Evolutionary conservation across 192 early-diverging fungal species (phyloP).

Genomic region (Entophlyctis luteolus): DNA sequence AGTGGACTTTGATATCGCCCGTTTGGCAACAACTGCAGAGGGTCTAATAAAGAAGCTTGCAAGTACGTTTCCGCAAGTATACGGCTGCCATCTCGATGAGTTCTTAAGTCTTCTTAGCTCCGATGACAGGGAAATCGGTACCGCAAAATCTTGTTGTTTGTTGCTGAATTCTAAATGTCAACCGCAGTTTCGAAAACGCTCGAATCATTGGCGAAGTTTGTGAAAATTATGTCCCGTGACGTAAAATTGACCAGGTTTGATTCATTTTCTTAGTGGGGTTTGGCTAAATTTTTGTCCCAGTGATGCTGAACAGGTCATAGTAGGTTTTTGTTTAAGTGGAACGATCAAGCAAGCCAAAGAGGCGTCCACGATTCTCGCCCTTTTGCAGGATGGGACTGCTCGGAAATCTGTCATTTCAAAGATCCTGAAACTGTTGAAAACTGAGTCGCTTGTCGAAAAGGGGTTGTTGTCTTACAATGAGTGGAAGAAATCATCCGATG

Average conservation of each 20-base stretch:
- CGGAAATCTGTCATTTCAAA: neutral
- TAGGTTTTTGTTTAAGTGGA: slow-evolving; percentile 51
- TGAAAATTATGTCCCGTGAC: slow-evolving; percentile 61
- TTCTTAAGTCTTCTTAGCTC: slow-evolving; percentile 44
- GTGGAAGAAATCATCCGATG: neutral
- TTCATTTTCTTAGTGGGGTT: slow-evolving; percentile 18
- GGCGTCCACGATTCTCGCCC: slow-evolving; percentile 67
- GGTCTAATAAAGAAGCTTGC: slow-evolving; percentile 54
- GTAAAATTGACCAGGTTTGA: slow-evolving; percentile 38
- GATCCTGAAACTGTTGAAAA: neutral
- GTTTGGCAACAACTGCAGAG: slow-evolving; percentile 41
- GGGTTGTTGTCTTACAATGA: neutral
- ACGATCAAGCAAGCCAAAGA: slow-evolving; percentile 62
- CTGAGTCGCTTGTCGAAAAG: neutral
- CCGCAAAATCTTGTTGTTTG: neutral
- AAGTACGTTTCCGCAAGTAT: slow-evolving; percentile 57
- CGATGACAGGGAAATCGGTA: slow-evolving; percentile 43
- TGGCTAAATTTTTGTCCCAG: slow-evolving; percentile 12
- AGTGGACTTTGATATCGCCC: slow-evolving; percentile 7
- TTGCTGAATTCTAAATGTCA: neutral
- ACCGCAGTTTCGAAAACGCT: slow-evolving; percentile 44
- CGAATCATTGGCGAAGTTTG: slow-evolving; percentile 65
- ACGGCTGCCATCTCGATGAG: slow-evolving; percentile 48
- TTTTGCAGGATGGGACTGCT: slow-evolving; percentile 32
- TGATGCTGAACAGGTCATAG: slow-evolving; percentile 41